Percentiles rank a stretch among this genome's conserved stretches.
Conservation (phyloP, 805 yeast genomes). For the Ogataea nitratoaversa region DNA sequence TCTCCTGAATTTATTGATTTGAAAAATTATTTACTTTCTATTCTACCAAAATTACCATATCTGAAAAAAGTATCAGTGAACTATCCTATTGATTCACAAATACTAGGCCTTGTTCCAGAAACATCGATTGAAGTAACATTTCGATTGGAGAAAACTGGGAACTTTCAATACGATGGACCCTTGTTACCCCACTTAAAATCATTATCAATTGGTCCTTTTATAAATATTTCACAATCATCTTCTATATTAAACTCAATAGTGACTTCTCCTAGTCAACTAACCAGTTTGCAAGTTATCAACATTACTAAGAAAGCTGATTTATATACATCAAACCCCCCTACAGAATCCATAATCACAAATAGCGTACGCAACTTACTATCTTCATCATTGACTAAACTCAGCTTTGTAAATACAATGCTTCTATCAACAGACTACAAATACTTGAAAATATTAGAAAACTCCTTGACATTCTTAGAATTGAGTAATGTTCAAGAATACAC, state of each 20-base stretch:
- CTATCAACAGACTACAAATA: slow-evolving; percentile 4
- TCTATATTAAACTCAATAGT: background rate
- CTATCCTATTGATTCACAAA: background rate
- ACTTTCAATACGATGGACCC: too few relatives aligned
- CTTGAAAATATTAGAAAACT: slow-evolving; percentile 5
- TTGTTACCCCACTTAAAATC: slow-evolving; percentile 2
- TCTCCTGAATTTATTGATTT: slow-evolving; percentile 28
- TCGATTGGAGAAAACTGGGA: too few relatives aligned
- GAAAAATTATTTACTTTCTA: slow-evolving; percentile 13
- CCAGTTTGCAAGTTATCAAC: background rate
- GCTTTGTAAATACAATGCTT: slow-evolving; percentile 10
- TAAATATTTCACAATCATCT: slow-evolving; percentile 5
- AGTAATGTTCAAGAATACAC: slow-evolving; percentile 13
- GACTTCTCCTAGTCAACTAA: background rate
- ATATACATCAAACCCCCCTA: too few relatives aligned
- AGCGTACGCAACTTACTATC: too few relatives aligned
- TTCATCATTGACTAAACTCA: too few relatives aligned
- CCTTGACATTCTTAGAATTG: slow-evolving; percentile 14
- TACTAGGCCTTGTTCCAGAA: background rate
- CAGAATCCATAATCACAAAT: too few relatives aligned
- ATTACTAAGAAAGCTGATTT: too few relatives aligned
- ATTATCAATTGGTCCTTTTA: slow-evolving; percentile 14
- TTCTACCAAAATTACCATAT: slow-evolving; percentile 7
- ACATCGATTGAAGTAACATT: too few relatives aligned
- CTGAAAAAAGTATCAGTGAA: slow-evolving; percentile 7